Percentiles rank a stretch among this genome's conserved stretches.
phyloP scores from a whole-genome alignment of 2,329 filamentous ascomycete genomes.

The Gremmenia infestans region DNA sequence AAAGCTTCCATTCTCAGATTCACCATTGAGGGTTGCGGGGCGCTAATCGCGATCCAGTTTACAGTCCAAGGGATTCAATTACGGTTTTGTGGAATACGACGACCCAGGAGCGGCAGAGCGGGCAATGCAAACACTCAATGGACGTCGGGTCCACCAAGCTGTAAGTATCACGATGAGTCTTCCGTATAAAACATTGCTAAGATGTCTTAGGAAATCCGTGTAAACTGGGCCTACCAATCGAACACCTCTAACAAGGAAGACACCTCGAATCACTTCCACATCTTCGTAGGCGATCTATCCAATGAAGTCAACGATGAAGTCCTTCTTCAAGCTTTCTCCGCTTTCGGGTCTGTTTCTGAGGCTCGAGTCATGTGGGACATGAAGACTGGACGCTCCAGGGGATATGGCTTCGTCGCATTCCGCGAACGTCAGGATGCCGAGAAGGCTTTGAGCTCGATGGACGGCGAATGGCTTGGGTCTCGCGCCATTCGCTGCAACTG shows the following conservation, averaged over 20 bases:
- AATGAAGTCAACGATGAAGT: constrained; percentile 99
- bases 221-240: constrained; percentile 99
- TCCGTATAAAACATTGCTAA: constrained; percentile 24
- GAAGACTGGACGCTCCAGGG: constrained; percentile 97
- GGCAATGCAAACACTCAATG: constrained; percentile 95
- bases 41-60: constrained; percentile 35
- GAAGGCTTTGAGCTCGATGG: constrained; percentile 95
- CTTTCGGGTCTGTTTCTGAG: constrained; percentile 93
- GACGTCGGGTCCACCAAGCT: constrained; percentile 89
- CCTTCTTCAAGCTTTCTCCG: constrained; percentile 87
- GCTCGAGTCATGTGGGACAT: constrained; percentile 99
- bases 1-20: constrained; percentile 11
- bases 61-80: constrained; percentile 94
- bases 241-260: constrained; percentile 94
- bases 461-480: constrained; percentile 97
- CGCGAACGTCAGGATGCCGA: constrained; percentile 90
- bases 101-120: constrained; percentile 94
- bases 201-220: constrained; percentile 76
- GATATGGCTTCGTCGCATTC: constrained; percentile 97
- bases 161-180: constrained; percentile 48
- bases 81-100: constrained; percentile 98
- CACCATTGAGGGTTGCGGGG: constrained; percentile 25
- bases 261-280: constrained; percentile 97
- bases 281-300: constrained; percentile 95
- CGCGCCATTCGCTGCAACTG: constrained; percentile 98